Percentiles rank a stretch among this genome's conserved stretches.
Conservation (phyloP, 176 grass and related monocot species). For the Avena eriantha region DNA sequence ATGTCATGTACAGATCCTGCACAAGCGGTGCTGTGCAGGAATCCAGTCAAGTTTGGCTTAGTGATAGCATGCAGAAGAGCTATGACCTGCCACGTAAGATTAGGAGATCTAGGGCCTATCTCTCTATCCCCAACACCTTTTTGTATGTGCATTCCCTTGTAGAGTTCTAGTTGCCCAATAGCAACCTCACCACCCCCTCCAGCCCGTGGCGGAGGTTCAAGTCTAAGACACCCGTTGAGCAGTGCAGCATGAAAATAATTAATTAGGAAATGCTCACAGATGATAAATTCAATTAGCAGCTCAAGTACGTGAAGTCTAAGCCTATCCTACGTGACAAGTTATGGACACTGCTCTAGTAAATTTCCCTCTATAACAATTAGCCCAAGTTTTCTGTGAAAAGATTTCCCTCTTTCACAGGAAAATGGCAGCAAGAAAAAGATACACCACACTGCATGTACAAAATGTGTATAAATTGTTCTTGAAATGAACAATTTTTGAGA, state of each 20-base stretch:
- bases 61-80: neutral
- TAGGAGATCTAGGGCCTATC: neutral
- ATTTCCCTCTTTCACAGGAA: neutral
- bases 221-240: neutral
- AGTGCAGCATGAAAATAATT: neutral
- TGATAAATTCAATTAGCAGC: neutral
- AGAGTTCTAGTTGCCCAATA: neutral
- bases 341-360: neutral
- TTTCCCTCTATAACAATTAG: neutral
- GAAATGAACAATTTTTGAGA: neutral
- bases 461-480: neutral
- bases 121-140: neutral
- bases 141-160: neutral
- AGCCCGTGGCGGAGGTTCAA: neutral
- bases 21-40: neutral
- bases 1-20: neutral
- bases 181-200: neutral
- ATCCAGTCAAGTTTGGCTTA: neutral
- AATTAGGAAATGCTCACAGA: neutral
- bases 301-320: neutral
- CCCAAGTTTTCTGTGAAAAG: conserved; percentile 13
- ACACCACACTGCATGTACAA: neutral
- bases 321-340: neutral
- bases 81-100: neutral
- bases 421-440: conserved; percentile 15